These are phyloP conservation scores for Macrophomina pseudophaseolina DNA, from an alignment of 2,329 filamentous ascomycete genomes.

Conservation along the genomic window DNA sequence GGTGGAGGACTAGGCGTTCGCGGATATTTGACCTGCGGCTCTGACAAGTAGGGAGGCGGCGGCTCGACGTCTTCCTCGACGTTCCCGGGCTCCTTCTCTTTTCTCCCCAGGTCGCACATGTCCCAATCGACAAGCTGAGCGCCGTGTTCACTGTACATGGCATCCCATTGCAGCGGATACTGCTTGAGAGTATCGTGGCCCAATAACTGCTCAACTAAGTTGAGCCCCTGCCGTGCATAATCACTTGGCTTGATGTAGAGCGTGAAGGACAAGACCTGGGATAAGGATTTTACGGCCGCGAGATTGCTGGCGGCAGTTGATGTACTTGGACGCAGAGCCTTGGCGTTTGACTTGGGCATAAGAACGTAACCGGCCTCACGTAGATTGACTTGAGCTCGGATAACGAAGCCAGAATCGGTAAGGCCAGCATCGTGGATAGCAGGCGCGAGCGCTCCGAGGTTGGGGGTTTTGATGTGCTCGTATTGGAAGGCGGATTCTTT, in stretches of 20 bases:
- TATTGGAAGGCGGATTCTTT: not conserved
- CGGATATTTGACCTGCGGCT: not conserved
- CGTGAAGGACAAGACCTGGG: not conserved
- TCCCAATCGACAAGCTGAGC: conserved; percentile 16
- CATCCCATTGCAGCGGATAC: conserved; percentile 6
- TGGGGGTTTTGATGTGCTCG: not conserved
- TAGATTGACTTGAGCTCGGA: conserved; percentile 14
- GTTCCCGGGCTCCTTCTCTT: not conserved
- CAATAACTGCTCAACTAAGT: not conserved
- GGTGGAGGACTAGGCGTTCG: not conserved
- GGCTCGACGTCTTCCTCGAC: not conserved
- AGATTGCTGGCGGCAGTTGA: conserved; percentile 10
- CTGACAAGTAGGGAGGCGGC: conserved; percentile 6
- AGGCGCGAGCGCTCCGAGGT: not conserved
- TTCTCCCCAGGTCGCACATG: not conserved
- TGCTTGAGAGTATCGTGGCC: conserved; percentile 1
- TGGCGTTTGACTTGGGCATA: conserved; percentile 20
- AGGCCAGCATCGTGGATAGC: conserved; percentile 20
- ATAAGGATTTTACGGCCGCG: not conserved
- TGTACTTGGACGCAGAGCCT: conserved; percentile 13
- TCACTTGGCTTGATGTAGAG: conserved; percentile 25
- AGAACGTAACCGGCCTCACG: conserved; percentile 7
- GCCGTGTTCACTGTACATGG: not conserved
- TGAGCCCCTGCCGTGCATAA: conserved; percentile 12
- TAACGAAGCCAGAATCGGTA: not conserved